Evolutionary conservation across 2,329 filamentous ascomycete species (phyloP), one percentile per base, ranked within the genome.

Genomic region (Aspergillus fijiensis): DNA sequence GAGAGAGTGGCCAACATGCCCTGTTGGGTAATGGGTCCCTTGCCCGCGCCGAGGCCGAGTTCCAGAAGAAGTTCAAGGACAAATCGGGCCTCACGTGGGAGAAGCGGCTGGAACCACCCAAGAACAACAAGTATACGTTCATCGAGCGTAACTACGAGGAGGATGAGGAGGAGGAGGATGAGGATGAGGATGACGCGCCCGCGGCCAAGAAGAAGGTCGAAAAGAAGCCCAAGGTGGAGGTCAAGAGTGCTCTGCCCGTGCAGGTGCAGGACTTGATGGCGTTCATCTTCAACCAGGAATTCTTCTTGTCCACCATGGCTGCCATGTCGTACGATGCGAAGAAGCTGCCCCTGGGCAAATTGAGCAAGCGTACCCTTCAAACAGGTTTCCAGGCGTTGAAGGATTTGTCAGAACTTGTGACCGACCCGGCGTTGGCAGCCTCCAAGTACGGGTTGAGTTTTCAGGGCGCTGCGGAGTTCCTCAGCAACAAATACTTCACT

Each of bases 311-410:
- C 21, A 84, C 76, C 1, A 72, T 82, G 70, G 72, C 71, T 2
- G 70, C 72, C 5, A 74, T 81, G 69, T 72, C 74, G 1, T 81
- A 81, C 55, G 78, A 82, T 51, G 76, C 75, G 1, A 71, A 89
- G 64, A 96, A 96, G 74, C 79, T 96, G 47, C 92, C 92, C 0
- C 80, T 96, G 1, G 92, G 92, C 4, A 96, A 95, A 72, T 82
- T 96, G 25, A 91, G 90, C 80, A 92, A 93, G 69, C 78, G 83
- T 12, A 95, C 90, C 21, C 89, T 96, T 65, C 84, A 82, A 29
- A 82, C 84, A 14, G 92, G 92, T 7, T 96, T 91, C 71, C 84
- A 91, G 69, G 81, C 87, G 6, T 81, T 96, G 56, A 94, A 95
- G 69, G 85, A 91, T 45, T 81, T 96, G 4, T 85, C 89, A 1